Base-by-base conservation (phyloP, 495 filamentous ascomycete species). In the Neurospora cerealis region DNA sequence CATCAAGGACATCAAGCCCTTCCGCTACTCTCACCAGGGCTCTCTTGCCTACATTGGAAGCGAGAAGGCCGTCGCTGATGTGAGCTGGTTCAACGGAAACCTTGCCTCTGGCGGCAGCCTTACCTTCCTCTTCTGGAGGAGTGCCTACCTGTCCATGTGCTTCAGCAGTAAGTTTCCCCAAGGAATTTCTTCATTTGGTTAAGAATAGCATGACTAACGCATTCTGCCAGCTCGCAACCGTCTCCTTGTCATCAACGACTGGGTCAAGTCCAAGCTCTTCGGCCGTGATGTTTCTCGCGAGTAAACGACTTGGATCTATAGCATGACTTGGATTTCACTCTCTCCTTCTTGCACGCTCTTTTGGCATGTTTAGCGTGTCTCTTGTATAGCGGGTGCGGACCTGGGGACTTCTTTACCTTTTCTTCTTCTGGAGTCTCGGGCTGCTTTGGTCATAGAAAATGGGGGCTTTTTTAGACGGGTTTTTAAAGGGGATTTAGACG, bases 131-230 rank as follows among this genome's bases (percentile, higher is more conserved):
- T 98, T 99, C 89, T 99, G 96, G 96, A 88, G 93, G 82, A 94
- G 91, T 80, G 96, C 96, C 70, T 99, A 99, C 83, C 86, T 99
- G 83, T 96, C 92, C 88, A 99, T 99, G 96, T 98, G 95, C 89
- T 99, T 98, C 83, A 97, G 94, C 89, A 93, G 93, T 93, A 88
- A 88, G 92, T 91, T 78, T 74, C 70, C 71, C 71, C 37, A 24
- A 34, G 10, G 24, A 48, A 62, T 69, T 1, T 69, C 38, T 73
- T 37, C 2, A 70, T 34, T 21, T 60, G n/a, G 24, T 60, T 9
- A 37, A 17, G 8, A 24, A 39, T 28, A 2, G 21, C 6, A 48
- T 36, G 17, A 19, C 77, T 80, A 73, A 82, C 74, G 69, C 62
- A 17, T 69, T 54, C 76, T 54, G 15, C 54, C 75, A 93, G 91